phyloP scores from a whole-genome alignment of 257 asterid species.

The Forsythia suspensa region DNA sequence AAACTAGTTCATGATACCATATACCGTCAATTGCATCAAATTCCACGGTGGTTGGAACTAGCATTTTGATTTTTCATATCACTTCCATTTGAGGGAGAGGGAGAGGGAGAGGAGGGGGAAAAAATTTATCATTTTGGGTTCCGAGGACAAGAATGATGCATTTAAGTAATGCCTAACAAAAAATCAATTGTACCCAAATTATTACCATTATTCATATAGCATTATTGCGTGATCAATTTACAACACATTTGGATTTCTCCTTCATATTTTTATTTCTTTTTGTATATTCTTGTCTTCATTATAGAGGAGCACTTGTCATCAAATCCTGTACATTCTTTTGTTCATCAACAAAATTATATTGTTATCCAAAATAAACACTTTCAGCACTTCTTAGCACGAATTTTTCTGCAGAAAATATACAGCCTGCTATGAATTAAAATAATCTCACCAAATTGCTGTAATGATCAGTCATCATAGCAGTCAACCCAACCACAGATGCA shows the following conservation, averaged over 20 bases:
- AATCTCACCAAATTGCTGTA: constrained; percentile 82
- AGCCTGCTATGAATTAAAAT: constrained; percentile 16
- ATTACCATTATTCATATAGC: constrained; percentile 6
- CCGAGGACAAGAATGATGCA: neutral
- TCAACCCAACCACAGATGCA: constrained; percentile 87
- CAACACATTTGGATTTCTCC: neutral
- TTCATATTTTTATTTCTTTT: neutral
- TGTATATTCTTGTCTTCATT: neutral
- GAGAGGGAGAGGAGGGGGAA: neutral
- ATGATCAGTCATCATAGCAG: constrained; percentile 98
- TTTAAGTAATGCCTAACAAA: constrained; percentile 2
- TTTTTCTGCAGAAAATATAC: constrained; percentile 17
- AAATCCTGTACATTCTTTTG: neutral
- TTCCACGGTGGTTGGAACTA: neutral
- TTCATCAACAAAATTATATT: neutral
- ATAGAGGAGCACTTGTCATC: neutral
- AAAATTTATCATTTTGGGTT: neutral
- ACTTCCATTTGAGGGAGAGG: constrained; percentile 9
- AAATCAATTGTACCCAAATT: constrained; percentile 11
- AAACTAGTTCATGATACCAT: neutral
- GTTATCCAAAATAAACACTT: neutral
- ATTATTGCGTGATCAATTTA: neutral
- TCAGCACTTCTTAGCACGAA: constrained; percentile 10
- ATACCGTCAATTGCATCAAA: neutral
- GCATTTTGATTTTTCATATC: neutral